Evolutionary conservation across 352 stramenopile genomes (phyloP), one percentile per base, ranked within the genome.

Genomic region (Globisporangium apiculatum): DNA sequence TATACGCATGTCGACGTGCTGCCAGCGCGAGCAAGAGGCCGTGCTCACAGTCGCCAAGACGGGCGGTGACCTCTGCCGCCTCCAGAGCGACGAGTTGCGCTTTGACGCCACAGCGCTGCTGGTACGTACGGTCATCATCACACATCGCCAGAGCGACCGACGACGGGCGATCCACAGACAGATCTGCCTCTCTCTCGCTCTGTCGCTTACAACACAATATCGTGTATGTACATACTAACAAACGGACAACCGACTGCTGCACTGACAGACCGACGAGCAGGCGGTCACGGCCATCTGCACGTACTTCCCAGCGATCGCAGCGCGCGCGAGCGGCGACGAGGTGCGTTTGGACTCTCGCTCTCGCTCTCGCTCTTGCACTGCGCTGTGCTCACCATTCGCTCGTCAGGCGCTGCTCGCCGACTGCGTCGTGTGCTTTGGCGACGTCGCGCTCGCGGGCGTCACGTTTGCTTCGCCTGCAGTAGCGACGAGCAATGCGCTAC

Each of bases 291-390:
- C 79, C 4, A 80, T 89, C 35, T 66, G 69, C 52, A 79, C 56
- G 46, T 87, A 87, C 63, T 89, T 89, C 57, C 79, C 79, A 38
- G 69, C 67, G 47, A 83, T 89, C 59, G 76, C 71, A 48, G 69
- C 74, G 49, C 70, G 69, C 37, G 74, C 67, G 7, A 51, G 67
- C n/a, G 63, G 73, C 54, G 59, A 84, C 53, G 55, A 62, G 57
- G 74, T 84, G 9, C 50, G 31, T 54, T 35, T 53, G 7, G 37
- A 31, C 18, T 24, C 1, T 24, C 18, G 60, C 37, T 5, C 3
- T 35, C 11, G 12, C 31, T 31, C 35, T 54, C 36, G 45, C 50
- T 55, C 5, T 42, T 35, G 11, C 36, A 4, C 6, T 9, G n/a
- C 6, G n/a, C 7, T 4, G 12, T 17, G 36, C 15, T 11, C 42